Base-by-base conservation (phyloP, 2,329 filamentous ascomycete genomes). In the Ceratocystis albifundus region DNA sequence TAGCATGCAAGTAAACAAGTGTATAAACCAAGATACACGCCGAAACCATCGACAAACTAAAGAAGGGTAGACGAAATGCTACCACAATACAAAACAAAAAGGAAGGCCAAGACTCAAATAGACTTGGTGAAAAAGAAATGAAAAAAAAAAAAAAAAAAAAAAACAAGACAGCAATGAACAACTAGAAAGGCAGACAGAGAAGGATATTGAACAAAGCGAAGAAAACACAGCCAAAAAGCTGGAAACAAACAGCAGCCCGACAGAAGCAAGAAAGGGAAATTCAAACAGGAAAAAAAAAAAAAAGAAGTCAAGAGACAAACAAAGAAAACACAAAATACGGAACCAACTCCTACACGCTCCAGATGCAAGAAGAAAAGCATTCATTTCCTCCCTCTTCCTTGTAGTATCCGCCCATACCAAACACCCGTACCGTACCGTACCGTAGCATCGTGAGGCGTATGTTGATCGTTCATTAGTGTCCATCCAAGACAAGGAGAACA, bases 131-230 rank as follows among this genome's bases (percentile, higher is more conserved):
- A 20, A 22, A 45, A 65, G 61, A 65, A 46, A n/a, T n/a, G n/a
- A n/a, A n/a, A n/a, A n/a, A n/a, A n/a, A n/a, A n/a, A n/a, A n/a
- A n/a, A n/a, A n/a, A n/a, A n/a, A n/a, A n/a, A n/a, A n/a, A n/a
- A n/a, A n/a, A n/a, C n/a, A 67, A 65, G 10, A 10, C 63, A 61
- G 53, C 55, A 63, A 65, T 20, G 59, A 62, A 62, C 44, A 46
- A 46, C 25, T 50, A 6, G 30, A 45, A 28, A 61, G 55, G 36
- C 36, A 63, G 50, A 68, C 63, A 70, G 69, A 63, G 41, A 64
- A 66, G 70, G 69, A 67, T 69, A 66, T 70, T 66, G 69, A 71
- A 69, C 70, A 69, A 65, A 62, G 61, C 61, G 66, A 68, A 69
- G 69, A 68, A 66, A 53, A 61, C 28, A 61, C 20, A 61, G 30